Evolutionary conservation across 1,284 basidiomycete genomes (phyloP), one percentile per base, ranked within the genome.

Genomic region (Ustilago bromivora): DNA sequence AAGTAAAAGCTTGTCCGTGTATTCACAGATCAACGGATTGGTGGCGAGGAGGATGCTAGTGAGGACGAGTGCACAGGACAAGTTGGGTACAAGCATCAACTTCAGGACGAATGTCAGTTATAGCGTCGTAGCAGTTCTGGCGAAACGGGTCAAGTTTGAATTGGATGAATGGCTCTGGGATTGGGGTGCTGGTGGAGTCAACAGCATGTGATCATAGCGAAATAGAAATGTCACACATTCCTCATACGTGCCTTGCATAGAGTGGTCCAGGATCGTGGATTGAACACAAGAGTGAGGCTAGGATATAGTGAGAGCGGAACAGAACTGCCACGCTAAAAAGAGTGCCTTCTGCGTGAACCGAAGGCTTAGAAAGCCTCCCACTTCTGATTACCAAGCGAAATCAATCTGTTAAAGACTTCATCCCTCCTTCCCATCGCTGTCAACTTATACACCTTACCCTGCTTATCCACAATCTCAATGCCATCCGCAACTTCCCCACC

Each of bases 371-470:
- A 80, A 2, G 71, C 64, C 61, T 80, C 78, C 78, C 78, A 80
- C 56, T 72, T 71, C 65, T 78, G 75, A 32, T 47, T 73, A 13
- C 78, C 78, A 7, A 82, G 32, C 40, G 82, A 63, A 32, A 84
- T 63, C 28, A 86, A 66, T 6, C 85, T 63, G 61, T 86, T 86
- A 58, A 86, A 86, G 31, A 86, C 75, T 62, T 86, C 85, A 64
- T 86, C 85, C 31, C 85, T 68, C 47, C 85, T 76, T 4, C 82
- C 82, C 68, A 86, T 74, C 23, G 85, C 85, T 7, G 85, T 86
- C n/a, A 86, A 43, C 51, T 71, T 76, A 51, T 71, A 69, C n/a
- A 72, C 69, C 4, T 84, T 60, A 15, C 80, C 84, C 15, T 72
- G 60, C 57, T 61, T 75, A 28, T 81, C 82, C n/a, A 68, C 57